Evolutionary conservation across 371 early-diverging fungal species (phyloP), one percentile per base, ranked within the genome.

Genomic region (Zychaea mexicana): DNA sequence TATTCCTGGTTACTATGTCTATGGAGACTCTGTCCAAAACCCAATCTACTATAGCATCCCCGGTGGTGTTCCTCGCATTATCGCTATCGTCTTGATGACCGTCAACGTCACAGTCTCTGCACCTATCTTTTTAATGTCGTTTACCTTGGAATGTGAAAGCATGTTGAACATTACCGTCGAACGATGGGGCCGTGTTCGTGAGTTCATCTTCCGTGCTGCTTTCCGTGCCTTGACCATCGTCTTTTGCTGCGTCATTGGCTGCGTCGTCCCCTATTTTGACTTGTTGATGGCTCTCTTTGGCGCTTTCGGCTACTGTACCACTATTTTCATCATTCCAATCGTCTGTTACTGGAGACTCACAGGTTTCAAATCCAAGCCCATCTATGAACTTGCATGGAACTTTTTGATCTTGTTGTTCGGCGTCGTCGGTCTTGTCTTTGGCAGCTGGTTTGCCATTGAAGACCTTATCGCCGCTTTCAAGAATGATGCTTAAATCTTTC

Each of bases 241-340:
- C 12, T 46, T 83, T 27, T 68, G 89, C 56, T 81, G 80, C 7
- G 75, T 85, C 9, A 68, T 90, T 62, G 92, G 93, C 0, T 73
- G 91, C 60, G 74, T 83, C 56, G 81, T 96, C 5, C 92, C 94
- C 17, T 89, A 85, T 74, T 93, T 96, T 74, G 87, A 86, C 46
- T 84, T 87, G 65, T 78, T 93, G 49, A 90, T 94, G 90, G 82
- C 91, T 10, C 74, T 96, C 24, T 66, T 96, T 32, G 96, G 96
- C 32, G 90, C 94, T 2, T 69, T 94, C 45, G 84, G 89, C 19
- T 91, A 88, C 52, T 90, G 89, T 60, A 72, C 88, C 67, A 79
- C 92, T 31, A 90, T 92, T 27, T 94, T 94, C 70, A 87, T 94
- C 15, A 84, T 94, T 64, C 96, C 96, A 2, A 80, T 93, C 13